These are phyloP conservation scores for Teunomyces lycoperdinae DNA, from an alignment of 805 yeast species.

Conservation along the genomic window DNA sequence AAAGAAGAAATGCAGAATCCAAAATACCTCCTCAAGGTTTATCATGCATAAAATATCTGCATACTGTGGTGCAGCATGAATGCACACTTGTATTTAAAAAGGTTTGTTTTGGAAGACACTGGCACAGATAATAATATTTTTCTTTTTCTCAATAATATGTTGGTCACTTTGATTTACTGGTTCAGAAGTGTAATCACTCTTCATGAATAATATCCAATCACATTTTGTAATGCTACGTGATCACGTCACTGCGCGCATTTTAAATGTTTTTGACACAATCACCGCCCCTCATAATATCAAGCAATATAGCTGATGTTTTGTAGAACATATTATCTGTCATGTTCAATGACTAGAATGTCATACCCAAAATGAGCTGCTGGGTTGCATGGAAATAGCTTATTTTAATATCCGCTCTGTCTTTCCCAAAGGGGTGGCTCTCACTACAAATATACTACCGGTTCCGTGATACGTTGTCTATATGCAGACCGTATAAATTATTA, in stretches of 20 bases:
- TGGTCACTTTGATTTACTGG: neutral
- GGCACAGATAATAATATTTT: neutral
- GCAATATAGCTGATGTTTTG: neutral
- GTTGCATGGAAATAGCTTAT: neutral
- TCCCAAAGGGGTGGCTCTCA: neutral
- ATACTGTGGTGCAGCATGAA: neutral
- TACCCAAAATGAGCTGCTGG: neutral
- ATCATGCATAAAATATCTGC: constrained; percentile 3
- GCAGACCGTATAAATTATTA: neutral
- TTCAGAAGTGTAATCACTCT: neutral
- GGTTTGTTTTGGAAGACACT: constrained; percentile 2
- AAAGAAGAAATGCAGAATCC: constrained; percentile 1
- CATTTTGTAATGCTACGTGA: neutral
- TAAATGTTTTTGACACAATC: neutral
- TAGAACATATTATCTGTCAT: neutral
- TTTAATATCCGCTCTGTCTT: neutral
- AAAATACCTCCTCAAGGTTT: neutral
- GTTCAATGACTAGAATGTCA: neutral
- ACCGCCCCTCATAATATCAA: neutral
- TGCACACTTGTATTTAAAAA: constrained; percentile 1
- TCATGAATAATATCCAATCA: neutral
- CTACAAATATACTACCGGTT: neutral
- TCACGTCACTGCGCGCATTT: neutral
- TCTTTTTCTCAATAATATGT: neutral
- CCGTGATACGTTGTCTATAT: neutral